A percentile compares a stretch with the other conserved stretches of the same genome.
These are phyloP conservation scores for Knufia fluminis DNA, from an alignment of 2,329 filamentous ascomycete genomes.

Conservation along the genomic window DNA sequence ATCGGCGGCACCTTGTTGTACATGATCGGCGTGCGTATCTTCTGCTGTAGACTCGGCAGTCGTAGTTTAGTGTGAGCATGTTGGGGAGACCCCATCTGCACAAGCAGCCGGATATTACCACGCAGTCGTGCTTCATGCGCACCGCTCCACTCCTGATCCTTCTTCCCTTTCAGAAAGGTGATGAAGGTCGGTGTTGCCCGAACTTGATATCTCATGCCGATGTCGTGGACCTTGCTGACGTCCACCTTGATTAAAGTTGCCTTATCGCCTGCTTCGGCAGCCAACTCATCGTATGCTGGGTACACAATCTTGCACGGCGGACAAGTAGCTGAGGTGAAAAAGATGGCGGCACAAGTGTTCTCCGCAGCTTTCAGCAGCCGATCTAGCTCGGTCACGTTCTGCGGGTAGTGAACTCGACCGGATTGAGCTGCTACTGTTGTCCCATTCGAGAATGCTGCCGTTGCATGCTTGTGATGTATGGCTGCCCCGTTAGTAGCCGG, in stretches of 20 bases:
- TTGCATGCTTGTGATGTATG: constrained; percentile 12
- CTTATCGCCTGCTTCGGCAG: constrained; percentile 59
- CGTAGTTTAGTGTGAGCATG: constrained; percentile 67
- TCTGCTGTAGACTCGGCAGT: constrained; percentile 59
- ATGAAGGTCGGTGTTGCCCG: constrained; percentile 80
- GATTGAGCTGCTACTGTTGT: constrained; percentile 1
- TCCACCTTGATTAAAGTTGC: constrained; percentile 76
- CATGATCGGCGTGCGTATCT: constrained; percentile 57
- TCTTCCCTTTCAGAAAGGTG: constrained; percentile 66
- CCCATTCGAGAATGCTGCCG: constrained; percentile 13
- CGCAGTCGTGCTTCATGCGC: constrained; percentile 60
- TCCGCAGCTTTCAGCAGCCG: constrained; percentile 50
- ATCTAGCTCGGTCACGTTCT: constrained; percentile 51
- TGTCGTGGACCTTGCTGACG: constrained; percentile 53
- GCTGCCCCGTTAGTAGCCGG: constrained; percentile 10
- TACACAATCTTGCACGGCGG: constrained; percentile 76
- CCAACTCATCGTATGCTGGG: constrained; percentile 70
- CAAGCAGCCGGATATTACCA: constrained; percentile 62
- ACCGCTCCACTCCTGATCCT: constrained; percentile 73
- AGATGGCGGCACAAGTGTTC: constrained; percentile 66
- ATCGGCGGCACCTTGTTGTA: constrained; percentile 75
- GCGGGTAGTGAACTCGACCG: constrained; percentile 53
- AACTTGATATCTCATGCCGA: constrained; percentile 57
- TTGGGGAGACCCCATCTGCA: constrained; percentile 63
- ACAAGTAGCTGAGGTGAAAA: constrained; percentile 87